Evolutionary conservation across 169 alveolate species (phyloP).

Genomic region (Besnoitia besnoiti): DNA sequence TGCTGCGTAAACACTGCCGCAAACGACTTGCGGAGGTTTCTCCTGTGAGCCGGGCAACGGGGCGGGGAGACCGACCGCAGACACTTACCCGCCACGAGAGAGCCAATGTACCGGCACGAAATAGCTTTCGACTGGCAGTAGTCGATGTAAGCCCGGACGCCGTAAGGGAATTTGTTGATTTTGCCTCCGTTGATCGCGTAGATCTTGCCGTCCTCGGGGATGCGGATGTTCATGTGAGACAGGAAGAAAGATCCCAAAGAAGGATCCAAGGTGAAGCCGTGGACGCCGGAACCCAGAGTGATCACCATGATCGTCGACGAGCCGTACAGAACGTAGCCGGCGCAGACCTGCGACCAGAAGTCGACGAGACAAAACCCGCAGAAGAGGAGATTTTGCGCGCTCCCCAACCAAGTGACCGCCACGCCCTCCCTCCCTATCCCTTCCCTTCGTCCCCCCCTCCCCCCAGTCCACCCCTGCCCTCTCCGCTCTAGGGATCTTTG

Average conservation of each 20-base stretch:
- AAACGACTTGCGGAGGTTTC: neutral
- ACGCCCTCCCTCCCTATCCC: too few relatives aligned
- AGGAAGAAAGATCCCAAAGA: constrained; percentile 73
- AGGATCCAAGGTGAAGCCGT: constrained; percentile 77
- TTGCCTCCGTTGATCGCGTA: constrained; percentile 77
- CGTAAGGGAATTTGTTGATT: constrained; percentile 64
- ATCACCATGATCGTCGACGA: constrained; percentile 69
- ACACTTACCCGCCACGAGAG: constrained; percentile 70
- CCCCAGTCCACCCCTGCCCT: neutral
- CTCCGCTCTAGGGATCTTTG: neutral
- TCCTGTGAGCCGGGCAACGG: neutral
- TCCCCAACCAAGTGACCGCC: neutral
- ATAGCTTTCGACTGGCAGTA: constrained; percentile 46
- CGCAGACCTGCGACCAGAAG: constrained; percentile 60
- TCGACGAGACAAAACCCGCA: neutral
- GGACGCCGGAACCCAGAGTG: constrained; percentile 71
- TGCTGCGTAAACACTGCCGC: neutral
- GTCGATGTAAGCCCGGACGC: constrained; percentile 46
- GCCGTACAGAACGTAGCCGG: constrained; percentile 80
- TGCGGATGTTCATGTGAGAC: constrained; percentile 70
- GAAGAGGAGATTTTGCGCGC: neutral
- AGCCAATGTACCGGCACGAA: constrained; percentile 73
- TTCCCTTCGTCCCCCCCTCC: neutral
- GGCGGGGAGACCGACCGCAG: neutral
- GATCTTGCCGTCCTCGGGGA: constrained; percentile 61